A percentile compares a stretch with the other conserved stretches of the same genome.
Evolutionary conservation across 257 asterid species (phyloP).

Genomic region (Salvia splendens): DNA sequence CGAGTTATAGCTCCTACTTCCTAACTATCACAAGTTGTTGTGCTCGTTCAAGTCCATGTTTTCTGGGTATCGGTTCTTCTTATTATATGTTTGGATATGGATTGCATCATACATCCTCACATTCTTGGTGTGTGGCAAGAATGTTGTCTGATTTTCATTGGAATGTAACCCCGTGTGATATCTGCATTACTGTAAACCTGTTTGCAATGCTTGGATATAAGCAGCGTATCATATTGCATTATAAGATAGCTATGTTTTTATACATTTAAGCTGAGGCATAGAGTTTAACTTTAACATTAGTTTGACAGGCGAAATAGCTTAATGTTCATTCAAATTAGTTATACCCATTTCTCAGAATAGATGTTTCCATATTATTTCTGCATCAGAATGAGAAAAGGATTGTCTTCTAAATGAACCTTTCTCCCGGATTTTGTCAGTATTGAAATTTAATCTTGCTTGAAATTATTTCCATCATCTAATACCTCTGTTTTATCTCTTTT

Average conservation of each 20-base stretch:
- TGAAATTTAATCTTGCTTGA: constrained; percentile 7
- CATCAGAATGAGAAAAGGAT: not conserved
- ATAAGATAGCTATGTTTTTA: not conserved
- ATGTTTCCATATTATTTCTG: not conserved
- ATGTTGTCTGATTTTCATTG: not conserved
- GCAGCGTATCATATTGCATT: not conserved
- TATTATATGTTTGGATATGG: constrained; percentile 1
- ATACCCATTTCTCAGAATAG: not conserved
- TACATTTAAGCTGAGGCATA: not conserved
- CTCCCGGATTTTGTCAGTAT: not conserved
- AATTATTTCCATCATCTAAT: not conserved
- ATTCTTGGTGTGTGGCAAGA: not conserved
- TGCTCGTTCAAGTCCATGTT: not conserved
- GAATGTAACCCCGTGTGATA: not conserved
- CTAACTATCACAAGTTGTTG: not conserved
- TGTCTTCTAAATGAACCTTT: not conserved
- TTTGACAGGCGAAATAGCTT: not conserved
- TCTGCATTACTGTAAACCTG: constrained; percentile 6
- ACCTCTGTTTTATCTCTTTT: not conserved
- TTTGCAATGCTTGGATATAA: not conserved
- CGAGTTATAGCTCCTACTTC: not conserved
- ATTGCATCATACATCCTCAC: constrained; percentile 1
- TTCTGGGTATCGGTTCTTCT: not conserved
- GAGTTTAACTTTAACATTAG: too few relatives aligned
- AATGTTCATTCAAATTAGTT: not conserved